Percentiles rank a stretch among this genome's conserved stretches.
Conservation (phyloP, 495 filamentous ascomycete species). For the Hypoxylon rickii region DNA sequence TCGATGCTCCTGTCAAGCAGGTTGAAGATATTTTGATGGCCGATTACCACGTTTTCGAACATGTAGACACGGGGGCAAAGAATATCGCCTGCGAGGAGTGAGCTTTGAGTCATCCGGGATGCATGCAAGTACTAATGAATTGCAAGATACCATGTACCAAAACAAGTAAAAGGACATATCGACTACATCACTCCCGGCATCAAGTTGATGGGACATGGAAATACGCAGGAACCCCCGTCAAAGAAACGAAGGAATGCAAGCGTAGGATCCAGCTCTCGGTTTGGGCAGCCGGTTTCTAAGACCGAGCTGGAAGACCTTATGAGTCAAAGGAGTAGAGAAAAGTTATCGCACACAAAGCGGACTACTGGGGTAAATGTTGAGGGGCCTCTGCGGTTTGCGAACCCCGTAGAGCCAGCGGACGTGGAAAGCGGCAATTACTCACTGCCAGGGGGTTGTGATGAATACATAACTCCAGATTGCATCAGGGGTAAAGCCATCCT, state of each 20-base stretch:
- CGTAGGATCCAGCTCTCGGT: neutral
- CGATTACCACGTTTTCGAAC: slow-evolving; percentile 60
- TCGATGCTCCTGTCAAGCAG: slow-evolving; percentile 58
- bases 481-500: slow-evolving; percentile 31
- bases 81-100: slow-evolving; percentile 40
- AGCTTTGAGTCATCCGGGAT: neutral
- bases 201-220: slow-evolving; percentile 45
- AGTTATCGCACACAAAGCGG: slow-evolving; percentile 2
- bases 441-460: slow-evolving; percentile 33
- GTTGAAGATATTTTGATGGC: slow-evolving; percentile 59
- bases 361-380: slow-evolving; percentile 19
- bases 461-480: slow-evolving; percentile 39
- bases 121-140: slow-evolving; percentile 18
- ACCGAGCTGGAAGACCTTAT: slow-evolving; percentile 17
- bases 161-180: slow-evolving; percentile 54
- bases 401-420: slow-evolving; percentile 18
- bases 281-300: slow-evolving; percentile 12
- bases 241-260: slow-evolving; percentile 2
- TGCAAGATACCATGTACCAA: slow-evolving; percentile 56
- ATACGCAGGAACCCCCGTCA: slow-evolving; percentile 16
- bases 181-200: slow-evolving; percentile 66
- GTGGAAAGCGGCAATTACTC: slow-evolving; percentile 30
- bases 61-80: slow-evolving; percentile 38
- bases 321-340: slow-evolving; percentile 24
- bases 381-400: slow-evolving; percentile 31